These are phyloP conservation scores for Aegilops bicornis DNA, from an alignment of 176 grass and related monocot species.

Conservation along the genomic window DNA sequence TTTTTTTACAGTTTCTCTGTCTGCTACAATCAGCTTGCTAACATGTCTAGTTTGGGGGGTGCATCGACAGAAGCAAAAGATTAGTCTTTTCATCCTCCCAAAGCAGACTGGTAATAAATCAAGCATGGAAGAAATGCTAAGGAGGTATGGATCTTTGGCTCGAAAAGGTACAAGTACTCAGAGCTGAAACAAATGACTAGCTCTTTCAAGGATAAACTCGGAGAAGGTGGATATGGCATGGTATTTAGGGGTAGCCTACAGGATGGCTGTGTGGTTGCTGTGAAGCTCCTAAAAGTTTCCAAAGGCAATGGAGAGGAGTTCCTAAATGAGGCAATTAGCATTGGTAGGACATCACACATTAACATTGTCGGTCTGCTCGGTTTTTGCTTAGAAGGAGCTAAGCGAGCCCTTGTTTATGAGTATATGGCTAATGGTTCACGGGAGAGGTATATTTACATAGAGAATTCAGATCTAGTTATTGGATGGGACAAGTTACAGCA, in stretches of 20 bases:
- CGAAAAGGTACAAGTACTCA: conserved; percentile 48
- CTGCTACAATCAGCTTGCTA: background rate
- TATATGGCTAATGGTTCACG: conserved; percentile 63
- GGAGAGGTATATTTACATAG: conserved; percentile 56
- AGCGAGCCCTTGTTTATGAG: conserved; percentile 60
- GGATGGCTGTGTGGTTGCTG: conserved; percentile 41
- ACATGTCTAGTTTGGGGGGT: conserved; percentile 26
- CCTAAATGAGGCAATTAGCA: background rate
- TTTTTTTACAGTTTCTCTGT: background rate
- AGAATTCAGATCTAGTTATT: conserved; percentile 1
- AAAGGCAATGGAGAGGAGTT: background rate
- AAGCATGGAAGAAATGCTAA: conserved; percentile 41
- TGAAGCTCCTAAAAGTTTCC: conserved; percentile 44
- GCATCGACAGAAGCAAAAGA: background rate
- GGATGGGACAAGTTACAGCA: conserved; percentile 49
- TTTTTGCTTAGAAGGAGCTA: conserved; percentile 48
- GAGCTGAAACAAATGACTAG: conserved; percentile 58
- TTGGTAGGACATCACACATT: conserved; percentile 53
- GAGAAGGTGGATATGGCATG: conserved; percentile 55
- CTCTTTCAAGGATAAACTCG: conserved; percentile 48
- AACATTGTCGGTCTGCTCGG: conserved; percentile 52
- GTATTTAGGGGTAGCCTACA: conserved; percentile 42
- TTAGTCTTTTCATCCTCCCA: background rate
- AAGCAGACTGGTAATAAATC: background rate
- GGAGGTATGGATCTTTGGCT: conserved; percentile 27